Evolutionary conservation across 352 stramenopile species (phyloP).

Genomic region (Phytophthora pistaciae): DNA sequence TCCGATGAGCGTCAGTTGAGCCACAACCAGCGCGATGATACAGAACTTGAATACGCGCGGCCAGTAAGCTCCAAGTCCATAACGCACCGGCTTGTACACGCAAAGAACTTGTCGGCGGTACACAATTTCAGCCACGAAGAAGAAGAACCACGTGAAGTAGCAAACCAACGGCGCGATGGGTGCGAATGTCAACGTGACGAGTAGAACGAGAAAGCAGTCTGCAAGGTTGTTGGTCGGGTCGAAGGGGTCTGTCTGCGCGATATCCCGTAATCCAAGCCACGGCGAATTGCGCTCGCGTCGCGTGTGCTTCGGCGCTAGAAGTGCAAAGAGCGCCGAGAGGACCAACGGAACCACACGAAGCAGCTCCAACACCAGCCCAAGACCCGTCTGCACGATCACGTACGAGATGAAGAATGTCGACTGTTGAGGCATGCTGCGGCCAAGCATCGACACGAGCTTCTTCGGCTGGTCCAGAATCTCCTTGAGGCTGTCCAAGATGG

Average conservation of each 20-base stretch:
- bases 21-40: slow-evolving; percentile 74
- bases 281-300: slow-evolving; percentile 55
- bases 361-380: slow-evolving; percentile 70
- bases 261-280: slow-evolving; percentile 66
- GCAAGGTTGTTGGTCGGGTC: slow-evolving; percentile 68
- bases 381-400: slow-evolving; percentile 74
- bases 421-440: slow-evolving; percentile 78
- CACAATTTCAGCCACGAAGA: slow-evolving; percentile 69
- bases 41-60: slow-evolving; percentile 81
- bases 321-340: slow-evolving; percentile 54
- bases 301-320: slow-evolving; percentile 73
- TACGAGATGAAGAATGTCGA: slow-evolving; percentile 90
- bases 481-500: slow-evolving; percentile 77
- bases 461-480: slow-evolving; percentile 81
- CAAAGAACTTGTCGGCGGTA: slow-evolving; percentile 78
- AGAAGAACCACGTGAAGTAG: slow-evolving; percentile 82
- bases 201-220: slow-evolving; percentile 72
- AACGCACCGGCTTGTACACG: slow-evolving; percentile 69
- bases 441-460: slow-evolving; percentile 74
- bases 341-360: slow-evolving; percentile 65
- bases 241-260: slow-evolving; percentile 63
- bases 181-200: slow-evolving; percentile 83
- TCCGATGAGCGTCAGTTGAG: slow-evolving; percentile 81
- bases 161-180: slow-evolving; percentile 81
- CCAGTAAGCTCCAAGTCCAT: slow-evolving; percentile 79